Base-by-base conservation (phyloP, 345 rosid species). In the Draba incana region DNA sequence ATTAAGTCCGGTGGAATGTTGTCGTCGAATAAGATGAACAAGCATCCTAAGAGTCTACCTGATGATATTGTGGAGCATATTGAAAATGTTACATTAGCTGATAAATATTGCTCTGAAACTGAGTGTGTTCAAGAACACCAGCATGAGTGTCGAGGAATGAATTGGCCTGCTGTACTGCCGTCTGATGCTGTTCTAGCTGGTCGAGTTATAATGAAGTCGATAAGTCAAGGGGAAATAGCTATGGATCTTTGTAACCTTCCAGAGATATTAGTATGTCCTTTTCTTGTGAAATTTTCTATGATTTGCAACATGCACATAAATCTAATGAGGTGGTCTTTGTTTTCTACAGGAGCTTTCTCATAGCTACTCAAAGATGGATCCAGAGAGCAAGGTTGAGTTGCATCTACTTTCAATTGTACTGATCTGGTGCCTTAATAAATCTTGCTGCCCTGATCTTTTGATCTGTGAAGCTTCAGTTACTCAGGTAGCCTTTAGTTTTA, bases 111-210 rank as follows among this genome's bases (percentile, higher is more conserved):
- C 66, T 69, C 70, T 42, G 69, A 70, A 69, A 56, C 56, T 20
- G 84, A 75, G 55, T 54, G 62, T 68, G 37, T 84, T 80, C 78
- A 72, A 38, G 98, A 92, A 59, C 98, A 92, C 83, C 79, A 81
- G 66, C 97, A 87, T 80, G 97, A 92, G 77, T 92, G 97, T 68
- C 75, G 47, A 33, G 95, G 91, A 63, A 84, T 81, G 8, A 77
- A 83, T 75, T 92, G 97, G 98, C 88, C 92, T 67, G 81, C 84
- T 8, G 77, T 88, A 66, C 76, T 92, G 64, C 92, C 96, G 61
- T 62, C 88, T 35, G 86, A 88, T 74, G 71, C 91, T 58, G 87
- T 86, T 75, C 77, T 92, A 76, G 92, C 96, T 57, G 95, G 92
- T 74, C 85, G 95, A 33, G 28, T 86, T 24, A 57, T 89, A 38